Evolutionary conservation across 768 basidiomycete genomes (phyloP).

Genomic region (Phylloporus sp.): DNA sequence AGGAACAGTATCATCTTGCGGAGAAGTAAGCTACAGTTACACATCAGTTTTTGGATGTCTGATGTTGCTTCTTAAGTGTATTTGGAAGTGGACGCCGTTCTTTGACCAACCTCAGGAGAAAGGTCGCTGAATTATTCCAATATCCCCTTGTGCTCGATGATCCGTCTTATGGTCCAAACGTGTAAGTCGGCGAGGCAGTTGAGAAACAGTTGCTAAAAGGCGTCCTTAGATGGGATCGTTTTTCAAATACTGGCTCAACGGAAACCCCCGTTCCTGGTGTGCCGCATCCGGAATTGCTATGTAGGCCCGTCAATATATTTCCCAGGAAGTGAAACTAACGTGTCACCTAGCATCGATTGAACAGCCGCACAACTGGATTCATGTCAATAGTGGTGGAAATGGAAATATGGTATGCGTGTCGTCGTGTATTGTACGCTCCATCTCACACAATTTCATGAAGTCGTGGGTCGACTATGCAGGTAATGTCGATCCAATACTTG

Average conservation of each 20-base stretch:
- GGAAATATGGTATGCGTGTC: slow-evolving; percentile 14
- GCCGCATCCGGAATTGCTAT: not conserved
- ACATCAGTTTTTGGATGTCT: no score
- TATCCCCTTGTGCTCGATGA: slow-evolving; percentile 9
- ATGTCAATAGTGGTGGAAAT: slow-evolving; percentile 14
- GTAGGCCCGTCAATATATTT: no score
- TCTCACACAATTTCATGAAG: not conserved
- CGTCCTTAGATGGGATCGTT: not conserved
- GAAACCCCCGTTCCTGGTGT: not conserved
- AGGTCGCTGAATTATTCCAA: slow-evolving; percentile 12
- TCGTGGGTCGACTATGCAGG: slow-evolving; percentile 18
- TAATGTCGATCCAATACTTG: not conserved
- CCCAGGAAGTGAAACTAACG: no score
- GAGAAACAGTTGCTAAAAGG: not conserved
- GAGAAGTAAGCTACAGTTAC: slow-evolving; percentile 9
- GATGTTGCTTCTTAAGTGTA: no score
- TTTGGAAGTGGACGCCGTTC: slow-evolving; percentile 2
- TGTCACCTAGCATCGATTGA: slow-evolving; percentile 12
- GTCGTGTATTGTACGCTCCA: not conserved
- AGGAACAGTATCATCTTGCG: slow-evolving; percentile 11
- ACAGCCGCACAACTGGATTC: slow-evolving; percentile 18
- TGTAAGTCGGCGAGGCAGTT: slow-evolving; percentile 2
- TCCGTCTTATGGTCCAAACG: slow-evolving; percentile 11
- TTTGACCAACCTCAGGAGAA: slow-evolving; percentile 16
- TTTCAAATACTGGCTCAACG: not conserved